Base-by-base conservation (phyloP, 345 rosid genomes). In the Draba incana region DNA sequence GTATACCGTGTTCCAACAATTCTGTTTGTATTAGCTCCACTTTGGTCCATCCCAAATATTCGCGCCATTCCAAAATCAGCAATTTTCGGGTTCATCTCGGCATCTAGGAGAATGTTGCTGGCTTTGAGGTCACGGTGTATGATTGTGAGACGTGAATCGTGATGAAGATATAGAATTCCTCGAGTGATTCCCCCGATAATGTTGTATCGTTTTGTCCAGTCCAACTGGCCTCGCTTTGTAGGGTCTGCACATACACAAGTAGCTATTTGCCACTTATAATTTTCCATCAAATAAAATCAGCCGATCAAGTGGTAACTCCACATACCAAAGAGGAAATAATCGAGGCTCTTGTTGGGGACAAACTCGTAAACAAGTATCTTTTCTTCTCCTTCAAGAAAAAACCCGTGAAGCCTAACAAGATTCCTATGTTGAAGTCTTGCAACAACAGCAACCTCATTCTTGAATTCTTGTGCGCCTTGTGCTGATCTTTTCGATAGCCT, bases 1-100 rank as follows among this genome's bases (percentile, higher is more conserved):
- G 38, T 35, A 35, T 35, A 35, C 38, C 38, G 38, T 35, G 38
- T 35, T 12, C 52, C 52, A 20, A 20, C 52, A 16, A 47, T 20
- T 3, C 52, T 47, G 5, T 20, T 47, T 47, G 52, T 47, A 8
- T 47, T 47, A 2, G 52, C 12, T 8, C 5, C 28, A 20, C 12
- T 47, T 16, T 47, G 52, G 27, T 47, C 12, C 28, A 47, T 47
- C 28, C 27, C 52, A 47, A 20, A 47, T 3, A 47, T 47, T 9
- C 52, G 20, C 2, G 52, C 52, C 52, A 47, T 47, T 20, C 52
- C 52, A 47, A 47, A 47, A 47, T 47, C 52, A 47, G 52, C 27
- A 47, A 47, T 47, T 20, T 47, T 47, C 2, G 52, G 49, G 10
- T 14, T 14, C 49, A 45, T 45, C 2, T 45, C 24, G 4, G 49